Evolutionary conservation across 768 basidiomycete genomes (phyloP).

Genomic region (Cubamyces lactineus): DNA sequence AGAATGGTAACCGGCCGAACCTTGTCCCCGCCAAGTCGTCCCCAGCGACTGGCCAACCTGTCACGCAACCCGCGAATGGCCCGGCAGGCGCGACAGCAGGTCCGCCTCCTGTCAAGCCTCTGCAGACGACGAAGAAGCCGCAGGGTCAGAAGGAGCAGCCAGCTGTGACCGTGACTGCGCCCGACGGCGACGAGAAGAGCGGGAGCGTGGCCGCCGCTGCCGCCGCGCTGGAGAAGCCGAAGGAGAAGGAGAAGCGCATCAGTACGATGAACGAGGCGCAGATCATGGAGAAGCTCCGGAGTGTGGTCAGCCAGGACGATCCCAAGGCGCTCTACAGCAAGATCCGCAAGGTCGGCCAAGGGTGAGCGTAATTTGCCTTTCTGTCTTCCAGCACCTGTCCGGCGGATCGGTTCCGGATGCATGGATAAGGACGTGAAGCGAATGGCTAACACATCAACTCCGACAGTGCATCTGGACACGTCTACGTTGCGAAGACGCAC

Average conservation of each 20-base stretch:
- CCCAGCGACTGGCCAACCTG: conserved; percentile 47
- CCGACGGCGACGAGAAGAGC: conserved; percentile 49
- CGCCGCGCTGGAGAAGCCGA: conserved; percentile 64
- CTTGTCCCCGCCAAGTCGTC: conserved; percentile 48
- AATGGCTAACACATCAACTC: not conserved
- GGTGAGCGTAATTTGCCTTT: conserved; percentile 56
- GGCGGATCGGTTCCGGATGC: not conserved
- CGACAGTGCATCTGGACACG: conserved; percentile 90
- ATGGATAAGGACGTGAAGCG: not conserved
- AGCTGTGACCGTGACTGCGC: conserved; percentile 52
- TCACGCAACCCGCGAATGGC: conserved; percentile 48
- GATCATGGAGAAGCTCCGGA: conserved; percentile 95
- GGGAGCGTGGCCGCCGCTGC: conserved; percentile 70
- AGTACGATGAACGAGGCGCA: conserved; percentile 97
- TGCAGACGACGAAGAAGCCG: conserved; percentile 74
- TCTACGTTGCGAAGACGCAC: conserved; percentile 94
- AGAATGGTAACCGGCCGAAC: conserved; percentile 39
- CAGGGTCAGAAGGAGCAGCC: conserved; percentile 32
- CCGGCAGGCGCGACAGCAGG: conserved; percentile 52
- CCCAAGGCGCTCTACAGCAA: conserved; percentile 91
- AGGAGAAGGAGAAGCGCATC: conserved; percentile 80
- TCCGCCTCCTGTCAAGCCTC: conserved; percentile 69
- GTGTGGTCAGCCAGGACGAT: conserved; percentile 85
- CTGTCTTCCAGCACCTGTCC: not conserved
- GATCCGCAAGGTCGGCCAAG: conserved; percentile 99